Base-by-base conservation (phyloP, 2,329 filamentous ascomycete genomes). In the Aspergillus calidoustus region DNA sequence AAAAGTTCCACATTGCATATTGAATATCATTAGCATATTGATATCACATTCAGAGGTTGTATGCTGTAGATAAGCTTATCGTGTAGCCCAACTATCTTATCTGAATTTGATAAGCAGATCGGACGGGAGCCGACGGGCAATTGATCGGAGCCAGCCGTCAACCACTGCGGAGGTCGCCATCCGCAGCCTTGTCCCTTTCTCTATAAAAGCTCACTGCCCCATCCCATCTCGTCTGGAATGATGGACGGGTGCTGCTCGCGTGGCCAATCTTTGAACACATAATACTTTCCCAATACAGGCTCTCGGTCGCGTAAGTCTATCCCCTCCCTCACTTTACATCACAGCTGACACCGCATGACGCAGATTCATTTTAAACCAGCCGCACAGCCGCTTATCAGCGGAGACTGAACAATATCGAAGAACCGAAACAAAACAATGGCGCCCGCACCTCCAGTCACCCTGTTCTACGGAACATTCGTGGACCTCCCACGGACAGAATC, bases 401-500 rank as follows among this genome's bases (percentile, higher is more conserved):
- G 34, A 15, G 15, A 41, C 11, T 15, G 34, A 41, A 41, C 34
- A 41, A 41, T 11, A 41, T 41, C 19, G 19, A 19, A 41, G 11
- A 41, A 15, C 11, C 11, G 34, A 41, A 15, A 41, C 19, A 23
- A 46, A 4, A 28, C 19, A 22, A 64, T 65, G 65, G 52, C 61
- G n/a, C 53, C 58, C 64, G 52, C 61, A n/a, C 54, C 58, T 62
- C 41, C 56, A 11, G 67, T 72, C 50, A 78, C 78, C 0, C 71
- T 90, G 50, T 91, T 87, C 69, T 64, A 82, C 22, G 89, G 89
- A 13, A 82, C 85, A 0, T 90, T 90, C 69, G 83, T 89, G 13
- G 85, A 90, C 43, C 71, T 85, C 73, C 71, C 80, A 72, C 69
- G 81, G 72, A 23, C 74, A 80, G 62, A 77, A 7, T 50, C 59